Evolutionary conservation across 805 yeast genomes (phyloP), one percentile per base, ranked within the genome.

Genomic region (Candida nanaspora): DNA sequence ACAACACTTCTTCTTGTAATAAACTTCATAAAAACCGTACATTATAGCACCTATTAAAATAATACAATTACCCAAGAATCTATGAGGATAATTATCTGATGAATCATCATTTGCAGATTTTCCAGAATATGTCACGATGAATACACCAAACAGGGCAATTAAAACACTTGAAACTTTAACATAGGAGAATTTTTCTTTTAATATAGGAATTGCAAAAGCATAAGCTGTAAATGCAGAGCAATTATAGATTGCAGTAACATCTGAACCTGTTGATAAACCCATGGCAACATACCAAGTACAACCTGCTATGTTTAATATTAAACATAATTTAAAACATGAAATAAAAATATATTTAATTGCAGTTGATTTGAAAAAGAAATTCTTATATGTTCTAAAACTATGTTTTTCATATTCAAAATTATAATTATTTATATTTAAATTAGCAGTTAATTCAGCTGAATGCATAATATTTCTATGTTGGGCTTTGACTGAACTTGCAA

Each of bases 161-260:
- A 77, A 47, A 15, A 87, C 95, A n/a, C 88, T 76, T 23, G 68
- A 52, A 9, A 77, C 69, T 58, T 87, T 86, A 39, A 74, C 52
- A 67, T 76, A 68, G 3, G 80, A 74, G 51, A 86, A 76, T 37
- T 61, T 65, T 52, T 87, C 96, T 27, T 74, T 65, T 38, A 87
- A 65, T 18, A 87, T 59, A 1, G 88, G 85, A 22, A 87, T 79
- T 3, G 94, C 86, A 61, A 87, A 86, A 14, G 85, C 74, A 53
- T 87, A 81, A 0, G 95, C 95, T 4, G 89, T 82, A 57, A 87
- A 87, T 0, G 95, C 94, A 14, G 91, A 81, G 56, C 93, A 86
- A 63, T 87, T 86, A 63, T 86, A 87, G 45, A 86, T 86, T 3
- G 96, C 96, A 2, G 95, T 87, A 29, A 87, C 82, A 52, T 87